These are phyloP conservation scores for Neckera pumila DNA, from an alignment of 225 moss, liverwort and hornwort species.

Conservation along the genomic window DNA sequence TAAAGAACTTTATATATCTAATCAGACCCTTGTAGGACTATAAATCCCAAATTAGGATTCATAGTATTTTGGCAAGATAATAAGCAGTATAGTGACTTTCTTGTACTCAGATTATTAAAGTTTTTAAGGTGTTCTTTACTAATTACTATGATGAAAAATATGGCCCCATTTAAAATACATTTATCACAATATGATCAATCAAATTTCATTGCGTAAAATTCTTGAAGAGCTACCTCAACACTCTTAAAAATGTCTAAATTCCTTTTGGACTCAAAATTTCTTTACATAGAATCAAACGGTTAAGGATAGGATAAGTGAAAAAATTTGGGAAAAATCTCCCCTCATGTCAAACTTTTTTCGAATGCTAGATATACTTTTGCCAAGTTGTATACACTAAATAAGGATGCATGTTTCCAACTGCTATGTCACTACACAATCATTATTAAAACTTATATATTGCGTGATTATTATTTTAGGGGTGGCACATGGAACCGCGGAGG, in stretches of 20 bases:
- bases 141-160: neutral
- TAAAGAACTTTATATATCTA: neutral
- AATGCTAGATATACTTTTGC: neutral
- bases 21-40: neutral
- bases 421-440: neutral
- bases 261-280: neutral
- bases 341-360: neutral
- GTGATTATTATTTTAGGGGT: conserved; percentile 5
- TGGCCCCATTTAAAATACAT: neutral
- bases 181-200: neutral
- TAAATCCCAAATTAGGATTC: neutral
- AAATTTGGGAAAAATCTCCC: neutral
- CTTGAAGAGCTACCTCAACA: neutral
- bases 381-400: neutral
- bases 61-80: neutral
- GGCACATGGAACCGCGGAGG: conserved; percentile 83
- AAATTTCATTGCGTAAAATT: too few species aligned
- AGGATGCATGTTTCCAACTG: too few species aligned
- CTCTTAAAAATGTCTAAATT: fast-evolving
- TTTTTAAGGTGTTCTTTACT: neutral
- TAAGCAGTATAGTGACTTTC: fast-evolving
- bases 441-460: neutral
- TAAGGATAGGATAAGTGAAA: too few species aligned
- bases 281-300: too few species aligned
- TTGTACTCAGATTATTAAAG: neutral